Evolutionary conservation across 768 basidiomycete genomes (phyloP).

Genomic region (Auricularia sp.): DNA sequence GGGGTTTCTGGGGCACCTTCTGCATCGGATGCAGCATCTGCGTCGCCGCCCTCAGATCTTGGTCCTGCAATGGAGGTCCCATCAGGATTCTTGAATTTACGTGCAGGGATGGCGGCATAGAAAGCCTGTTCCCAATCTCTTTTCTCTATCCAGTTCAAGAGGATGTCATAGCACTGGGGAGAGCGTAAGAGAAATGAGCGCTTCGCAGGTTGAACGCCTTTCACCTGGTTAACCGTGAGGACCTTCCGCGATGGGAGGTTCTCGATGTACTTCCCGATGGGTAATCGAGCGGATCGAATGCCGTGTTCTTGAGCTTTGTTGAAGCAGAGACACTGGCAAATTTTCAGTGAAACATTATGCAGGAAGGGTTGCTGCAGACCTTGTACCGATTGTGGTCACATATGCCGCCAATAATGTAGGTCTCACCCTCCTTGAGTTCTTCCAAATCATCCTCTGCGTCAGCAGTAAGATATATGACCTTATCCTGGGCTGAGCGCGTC

Average conservation of each 20-base stretch:
- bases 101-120: constrained; percentile 79
- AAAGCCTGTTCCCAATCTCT: constrained; percentile 82
- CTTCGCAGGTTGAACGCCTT: constrained; percentile 3
- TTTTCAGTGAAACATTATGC: background rate
- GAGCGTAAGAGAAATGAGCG: background rate
- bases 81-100: constrained; percentile 58
- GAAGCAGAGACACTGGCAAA: constrained; percentile 69
- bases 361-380: constrained; percentile 24
- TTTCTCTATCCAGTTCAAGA: constrained; percentile 81
- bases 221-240: constrained; percentile 87
- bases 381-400: constrained; percentile 96
- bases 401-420: constrained; percentile 90
- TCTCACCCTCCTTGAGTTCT: constrained; percentile 75
- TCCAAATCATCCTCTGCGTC: constrained; percentile 80
- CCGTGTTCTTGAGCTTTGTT: constrained; percentile 69
- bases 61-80: background rate
- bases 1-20: no score
- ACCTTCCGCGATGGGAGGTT: constrained; percentile 87
- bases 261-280: constrained; percentile 85
- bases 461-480: constrained; percentile 85
- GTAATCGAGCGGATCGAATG: constrained; percentile 80
- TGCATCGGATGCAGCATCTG: no score
- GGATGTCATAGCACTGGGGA: constrained; percentile 67
- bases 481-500: constrained; percentile 28
- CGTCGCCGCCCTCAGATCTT: background rate